These are phyloP conservation scores for Lipomyces lipofer DNA, from an alignment of 805 yeast genomes.

Conservation along the genomic window DNA sequence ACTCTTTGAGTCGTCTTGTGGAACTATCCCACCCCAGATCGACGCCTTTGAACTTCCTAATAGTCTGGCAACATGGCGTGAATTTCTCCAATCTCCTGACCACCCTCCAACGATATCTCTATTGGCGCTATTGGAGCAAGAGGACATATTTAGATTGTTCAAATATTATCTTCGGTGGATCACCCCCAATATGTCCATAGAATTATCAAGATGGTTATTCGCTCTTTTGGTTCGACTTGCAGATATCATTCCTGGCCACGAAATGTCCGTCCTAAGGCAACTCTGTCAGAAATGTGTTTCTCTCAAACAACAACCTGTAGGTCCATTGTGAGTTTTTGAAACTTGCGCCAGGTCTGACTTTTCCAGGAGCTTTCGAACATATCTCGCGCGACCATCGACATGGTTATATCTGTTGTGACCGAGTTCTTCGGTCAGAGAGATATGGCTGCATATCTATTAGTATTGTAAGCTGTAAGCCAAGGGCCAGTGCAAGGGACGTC, in stretches of 20 bases:
- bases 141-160: slow-evolving; percentile 41
- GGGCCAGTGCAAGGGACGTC: not conserved
- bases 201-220: slow-evolving; percentile 45
- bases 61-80: slow-evolving; percentile 48
- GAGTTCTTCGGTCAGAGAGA: slow-evolving; percentile 32
- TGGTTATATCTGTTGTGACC: slow-evolving; percentile 32
- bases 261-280: slow-evolving; percentile 46
- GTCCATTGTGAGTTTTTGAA: not conserved
- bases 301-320: slow-evolving; percentile 25
- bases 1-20: slow-evolving; percentile 8
- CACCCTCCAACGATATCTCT: slow-evolving; percentile 40
- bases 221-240: slow-evolving; percentile 45
- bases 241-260: slow-evolving; percentile 42
- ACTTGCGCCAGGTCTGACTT: not conserved
- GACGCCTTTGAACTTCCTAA: slow-evolving; percentile 39
- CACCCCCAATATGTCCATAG: slow-evolving; percentile 37
- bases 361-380: slow-evolving; percentile 22
- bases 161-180: slow-evolving; percentile 50
- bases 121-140: slow-evolving; percentile 43
- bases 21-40: slow-evolving; percentile 5
- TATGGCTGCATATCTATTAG: slow-evolving; percentile 23
- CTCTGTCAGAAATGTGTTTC: slow-evolving; percentile 42
- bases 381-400: slow-evolving; percentile 30
- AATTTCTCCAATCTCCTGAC: slow-evolving; percentile 40
- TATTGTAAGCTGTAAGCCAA: too few relatives aligned